Base-by-base conservation (phyloP, 2,329 filamentous ascomycete species). In the Endothia cerciana region DNA sequence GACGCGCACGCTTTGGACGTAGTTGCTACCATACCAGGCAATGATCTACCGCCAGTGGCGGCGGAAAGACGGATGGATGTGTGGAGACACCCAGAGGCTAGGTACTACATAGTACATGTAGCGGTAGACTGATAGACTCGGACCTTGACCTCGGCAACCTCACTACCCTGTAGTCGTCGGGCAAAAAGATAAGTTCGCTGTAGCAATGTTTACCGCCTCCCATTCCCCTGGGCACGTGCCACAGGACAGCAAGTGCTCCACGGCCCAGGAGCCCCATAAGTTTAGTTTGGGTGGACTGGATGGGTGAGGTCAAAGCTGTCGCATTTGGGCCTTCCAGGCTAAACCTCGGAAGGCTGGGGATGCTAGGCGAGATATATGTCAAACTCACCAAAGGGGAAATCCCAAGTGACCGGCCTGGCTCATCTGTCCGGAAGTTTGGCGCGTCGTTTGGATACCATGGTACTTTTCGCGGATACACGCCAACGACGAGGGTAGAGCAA, bases 321-420 rank as follows among this genome's bases (percentile, higher is more conserved):
- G 71, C 69, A 77, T 73, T 77, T 76, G 75, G 76, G 74, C 77
- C 76, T 77, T 79, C 77, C 74, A 80, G 78, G 77, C 78, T 80
- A 80, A 80, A 79, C 70, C 25, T 74, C 73, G 69, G 65, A 45
- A 67, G 65, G 56, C 58, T 65, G 47, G 68, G 66, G 67, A 70
- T 70, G 70, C 69, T 73, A 71, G 74, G 71, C 70, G 68, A 58
- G 61, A 38, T 10, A 38, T 10, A 8, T 47, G 43, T 22, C 43
- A 22, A 47, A 13, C 45, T 15, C 22, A 49, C 6, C 45, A 49
- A 11, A 13, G n/a, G 45, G 25, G 22, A 28, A n/a, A n/a, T 25
- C 11, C 15, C 22, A 17, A 28, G 47, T 30, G 28, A 17, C 47
- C 8, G 13, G 17, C 25, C 47, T 49, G 10, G 4, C n/a, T 8